Conservation (phyloP, 129 eudicot genomes). For the Centella asiatica region DNA sequence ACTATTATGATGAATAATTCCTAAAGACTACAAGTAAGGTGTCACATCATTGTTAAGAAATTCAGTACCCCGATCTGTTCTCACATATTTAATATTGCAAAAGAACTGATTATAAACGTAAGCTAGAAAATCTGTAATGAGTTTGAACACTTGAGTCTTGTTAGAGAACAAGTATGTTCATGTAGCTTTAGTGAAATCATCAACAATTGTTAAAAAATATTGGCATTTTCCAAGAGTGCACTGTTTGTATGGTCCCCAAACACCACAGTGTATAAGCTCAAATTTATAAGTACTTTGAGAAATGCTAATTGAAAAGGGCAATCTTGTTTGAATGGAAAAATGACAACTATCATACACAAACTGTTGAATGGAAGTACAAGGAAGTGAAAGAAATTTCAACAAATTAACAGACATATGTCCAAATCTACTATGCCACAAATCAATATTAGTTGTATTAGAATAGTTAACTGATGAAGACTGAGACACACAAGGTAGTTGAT, state of each 20-base stretch:
- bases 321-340: background rate
- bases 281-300: background rate
- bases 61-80: background rate
- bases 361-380: background rate
- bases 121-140: background rate
- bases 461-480: background rate
- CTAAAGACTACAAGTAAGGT: background rate
- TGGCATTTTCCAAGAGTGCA: background rate
- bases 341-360: background rate
- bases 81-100: background rate
- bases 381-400: background rate
- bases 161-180: background rate
- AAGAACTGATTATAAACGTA: background rate
- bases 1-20: background rate
- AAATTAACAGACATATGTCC: background rate
- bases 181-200: background rate
- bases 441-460: too few species aligned
- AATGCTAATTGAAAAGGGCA: background rate
- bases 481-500: background rate
- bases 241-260: constrained; percentile 7
- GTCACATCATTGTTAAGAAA: background rate
- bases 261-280: background rate
- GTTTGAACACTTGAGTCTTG: background rate
- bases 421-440: background rate
- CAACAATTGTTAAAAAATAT: constrained; percentile 3